phyloP scores from a whole-genome alignment of 805 yeast genomes.

The Monosporozyma siamensis region DNA sequence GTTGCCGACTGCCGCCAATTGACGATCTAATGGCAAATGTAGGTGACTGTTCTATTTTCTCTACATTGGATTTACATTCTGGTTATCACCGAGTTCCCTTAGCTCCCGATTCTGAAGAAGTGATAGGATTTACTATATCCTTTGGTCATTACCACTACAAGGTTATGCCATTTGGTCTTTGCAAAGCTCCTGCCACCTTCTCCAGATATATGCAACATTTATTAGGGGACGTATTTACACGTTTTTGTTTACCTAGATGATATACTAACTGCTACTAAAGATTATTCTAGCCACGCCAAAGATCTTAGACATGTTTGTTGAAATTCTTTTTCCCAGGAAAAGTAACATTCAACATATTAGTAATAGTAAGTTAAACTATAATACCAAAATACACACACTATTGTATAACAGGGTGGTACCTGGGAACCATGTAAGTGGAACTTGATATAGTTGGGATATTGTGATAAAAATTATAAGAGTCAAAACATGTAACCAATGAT shows the following conservation, averaged over 20 bases:
- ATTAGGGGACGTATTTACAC: slow-evolving; percentile 8
- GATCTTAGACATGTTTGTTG: too few species aligned
- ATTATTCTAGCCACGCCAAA: too few species aligned
- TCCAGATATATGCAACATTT: slow-evolving; percentile 15
- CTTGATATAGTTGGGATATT: too few species aligned
- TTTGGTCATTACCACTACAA: slow-evolving; percentile 10
- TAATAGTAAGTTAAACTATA: too few species aligned
- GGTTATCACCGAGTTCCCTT: slow-evolving; percentile 12
- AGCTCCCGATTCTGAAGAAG: slow-evolving; percentile 3
- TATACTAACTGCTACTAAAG: too few species aligned
- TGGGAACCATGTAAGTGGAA: too few species aligned
- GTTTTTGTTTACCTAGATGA: slow-evolving; percentile 13
- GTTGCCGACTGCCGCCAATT: slow-evolving; percentile 10
- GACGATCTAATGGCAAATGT: slow-evolving; percentile 4
- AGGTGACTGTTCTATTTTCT: slow-evolving; percentile 4
- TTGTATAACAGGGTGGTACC: too few species aligned
- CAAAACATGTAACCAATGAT: too few species aligned
- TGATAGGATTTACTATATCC: slow-evolving; percentile 11
- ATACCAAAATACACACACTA: too few species aligned
- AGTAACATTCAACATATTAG: too few species aligned
- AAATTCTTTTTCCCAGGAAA: too few species aligned
- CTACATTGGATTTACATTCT: slow-evolving; percentile 9
- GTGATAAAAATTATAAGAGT: too few species aligned
- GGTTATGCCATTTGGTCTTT: slow-evolving; percentile 16
- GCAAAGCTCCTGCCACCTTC: slow-evolving; percentile 14